Conservation (phyloP, 2,329 filamentous ascomycete genomes). For the Exserohilum turcica region DNA sequence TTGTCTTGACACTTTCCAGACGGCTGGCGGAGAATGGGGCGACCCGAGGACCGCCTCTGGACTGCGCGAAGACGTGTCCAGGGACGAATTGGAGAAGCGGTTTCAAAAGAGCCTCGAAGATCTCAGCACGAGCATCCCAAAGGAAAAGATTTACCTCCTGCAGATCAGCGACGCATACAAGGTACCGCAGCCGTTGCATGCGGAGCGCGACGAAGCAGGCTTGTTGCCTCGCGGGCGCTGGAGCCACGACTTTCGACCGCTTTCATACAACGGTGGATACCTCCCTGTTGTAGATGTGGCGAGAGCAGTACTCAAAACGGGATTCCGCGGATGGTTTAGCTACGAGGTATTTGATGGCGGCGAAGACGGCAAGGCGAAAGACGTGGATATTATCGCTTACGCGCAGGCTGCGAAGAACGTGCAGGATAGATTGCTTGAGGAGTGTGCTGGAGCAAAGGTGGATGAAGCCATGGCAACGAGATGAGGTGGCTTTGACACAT, state of each 20-base stretch:
- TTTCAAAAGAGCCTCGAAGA: slow-evolving; percentile 63
- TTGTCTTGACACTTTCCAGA: slow-evolving; percentile 80
- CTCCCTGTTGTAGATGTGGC: slow-evolving; percentile 69
- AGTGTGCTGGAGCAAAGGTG: slow-evolving; percentile 34
- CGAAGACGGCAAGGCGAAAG: slow-evolving; percentile 58
- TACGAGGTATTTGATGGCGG: slow-evolving; percentile 73
- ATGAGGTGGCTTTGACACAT: slow-evolving; percentile 2
- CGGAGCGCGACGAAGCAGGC: slow-evolving; percentile 57
- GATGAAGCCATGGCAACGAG: slow-evolving; percentile 18
- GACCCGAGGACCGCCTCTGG: slow-evolving; percentile 71
- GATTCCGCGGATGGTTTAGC: slow-evolving; percentile 69
- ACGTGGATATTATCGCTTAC: slow-evolving; percentile 58
- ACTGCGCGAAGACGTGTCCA: slow-evolving; percentile 55
- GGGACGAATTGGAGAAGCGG: slow-evolving; percentile 55
- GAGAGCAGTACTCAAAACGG: slow-evolving; percentile 68
- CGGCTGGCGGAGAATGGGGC: slow-evolving; percentile 72
- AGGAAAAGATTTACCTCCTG: slow-evolving; percentile 73
- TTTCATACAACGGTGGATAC: slow-evolving; percentile 74
- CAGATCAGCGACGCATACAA: slow-evolving; percentile 78
- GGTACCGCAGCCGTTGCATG: slow-evolving; percentile 60
- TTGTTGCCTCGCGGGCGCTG: slow-evolving; percentile 67
- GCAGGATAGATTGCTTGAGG: slow-evolving; percentile 48
- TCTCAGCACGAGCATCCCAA: slow-evolving; percentile 62
- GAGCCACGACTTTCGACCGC: slow-evolving; percentile 72
- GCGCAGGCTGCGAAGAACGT: slow-evolving; percentile 59